These are phyloP conservation scores for Chlamydomonas sp. DNA, from an alignment of 139 green algal genomes.

Conservation along the genomic window DNA sequence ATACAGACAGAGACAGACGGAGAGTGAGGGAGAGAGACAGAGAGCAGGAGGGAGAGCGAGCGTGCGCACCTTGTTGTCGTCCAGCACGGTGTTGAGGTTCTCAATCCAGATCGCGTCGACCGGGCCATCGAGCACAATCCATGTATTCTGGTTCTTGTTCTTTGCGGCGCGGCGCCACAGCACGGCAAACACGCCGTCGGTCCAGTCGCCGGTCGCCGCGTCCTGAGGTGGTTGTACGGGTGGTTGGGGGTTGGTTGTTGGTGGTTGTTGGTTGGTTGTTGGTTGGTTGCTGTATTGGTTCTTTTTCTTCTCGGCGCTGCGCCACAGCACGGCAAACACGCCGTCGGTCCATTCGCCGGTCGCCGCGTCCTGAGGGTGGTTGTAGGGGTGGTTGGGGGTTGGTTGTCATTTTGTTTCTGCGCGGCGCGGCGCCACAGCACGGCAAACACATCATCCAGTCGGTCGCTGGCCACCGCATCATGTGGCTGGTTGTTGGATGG, in stretches of 20 bases:
- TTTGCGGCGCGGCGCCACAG: constrained; percentile 86
- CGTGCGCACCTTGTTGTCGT: constrained; percentile 85
- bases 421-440: constrained; percentile 84
- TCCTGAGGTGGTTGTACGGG: too few relatives aligned
- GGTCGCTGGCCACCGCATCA: constrained; percentile 82
- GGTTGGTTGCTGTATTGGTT: constrained; percentile 86
- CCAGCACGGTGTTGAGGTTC: constrained; percentile 95
- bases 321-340: constrained; percentile 90
- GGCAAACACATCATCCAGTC: constrained; percentile 92
- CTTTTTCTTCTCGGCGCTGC: constrained; percentile 79
- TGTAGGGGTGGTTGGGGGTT: too few relatives aligned
- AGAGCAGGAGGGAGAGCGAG: too few relatives aligned
- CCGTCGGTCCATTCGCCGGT: constrained; percentile 96
- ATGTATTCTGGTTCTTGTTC: constrained; percentile 87
- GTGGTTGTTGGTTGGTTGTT: too few relatives aligned
- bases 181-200: constrained; percentile 89
- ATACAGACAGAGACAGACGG: too few relatives aligned
- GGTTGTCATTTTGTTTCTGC: constrained; percentile 82
- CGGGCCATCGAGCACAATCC: constrained; percentile 93
- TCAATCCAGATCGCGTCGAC: constrained; percentile 98
- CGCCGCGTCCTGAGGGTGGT: constrained; percentile 81
- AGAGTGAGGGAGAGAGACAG: too few relatives aligned
- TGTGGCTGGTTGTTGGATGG: constrained; percentile 86
- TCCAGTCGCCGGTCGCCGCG: constrained; percentile 87
- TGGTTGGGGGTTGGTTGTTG: too few relatives aligned